phyloP scores from a whole-genome alignment of 2,329 filamentous ascomycete species.

The Diaporthe citrichinensis region DNA sequence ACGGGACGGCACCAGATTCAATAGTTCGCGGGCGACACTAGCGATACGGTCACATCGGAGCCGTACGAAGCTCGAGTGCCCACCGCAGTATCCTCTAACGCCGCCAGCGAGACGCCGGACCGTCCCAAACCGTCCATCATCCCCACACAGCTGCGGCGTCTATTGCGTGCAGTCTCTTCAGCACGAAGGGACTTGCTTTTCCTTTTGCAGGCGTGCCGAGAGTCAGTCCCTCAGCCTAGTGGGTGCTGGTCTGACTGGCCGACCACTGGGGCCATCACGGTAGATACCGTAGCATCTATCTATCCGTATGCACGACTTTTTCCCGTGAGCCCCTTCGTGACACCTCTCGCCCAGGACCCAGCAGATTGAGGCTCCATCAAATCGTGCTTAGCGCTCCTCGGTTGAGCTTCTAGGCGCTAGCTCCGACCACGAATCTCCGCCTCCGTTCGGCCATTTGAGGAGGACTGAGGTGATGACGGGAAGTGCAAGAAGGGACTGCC shows the following conservation, averaged over 20 bases:
- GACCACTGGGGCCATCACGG: constrained; percentile 2
- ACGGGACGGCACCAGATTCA: neutral
- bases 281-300: constrained; percentile 29
- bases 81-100: neutral
- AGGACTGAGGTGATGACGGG: neutral
- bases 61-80: neutral
- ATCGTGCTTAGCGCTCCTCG: constrained; percentile 23
- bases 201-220: neutral
- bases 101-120: constrained; percentile 24
- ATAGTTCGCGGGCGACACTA: neutral
- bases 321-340: neutral
- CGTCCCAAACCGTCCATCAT: neutral
- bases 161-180: neutral
- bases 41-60: constrained; percentile 6
- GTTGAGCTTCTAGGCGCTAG: neutral
- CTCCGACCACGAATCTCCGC: constrained; percentile 16
- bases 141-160: constrained; percentile 7
- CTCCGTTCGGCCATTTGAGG: neutral
- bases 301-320: constrained; percentile 16
- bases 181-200: neutral
- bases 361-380: constrained; percentile 33
- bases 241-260: constrained; percentile 18
- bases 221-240: constrained; percentile 4
- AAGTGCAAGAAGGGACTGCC: neutral
- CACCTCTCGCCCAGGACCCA: constrained; percentile 9